Evolutionary conservation across 345 rosid genomes (phyloP).

Genomic region (Noccaea bulbosa): DNA sequence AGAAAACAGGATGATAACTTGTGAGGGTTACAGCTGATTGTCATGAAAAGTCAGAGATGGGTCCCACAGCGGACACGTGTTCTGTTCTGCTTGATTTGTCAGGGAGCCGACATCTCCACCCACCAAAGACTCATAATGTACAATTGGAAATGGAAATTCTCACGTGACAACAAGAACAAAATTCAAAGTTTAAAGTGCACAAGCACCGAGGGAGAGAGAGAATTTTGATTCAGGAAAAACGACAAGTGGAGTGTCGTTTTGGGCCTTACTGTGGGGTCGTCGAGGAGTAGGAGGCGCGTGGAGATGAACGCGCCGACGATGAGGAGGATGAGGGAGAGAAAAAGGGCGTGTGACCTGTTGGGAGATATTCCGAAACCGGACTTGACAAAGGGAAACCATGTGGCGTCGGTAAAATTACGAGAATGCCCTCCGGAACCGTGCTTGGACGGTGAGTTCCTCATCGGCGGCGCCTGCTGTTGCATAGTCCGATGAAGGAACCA

Average conservation of each 20-base stretch:
- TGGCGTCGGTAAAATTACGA: not conserved
- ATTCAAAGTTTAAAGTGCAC: conserved; percentile 10
- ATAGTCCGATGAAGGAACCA: not conserved
- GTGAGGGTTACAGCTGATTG: conserved; percentile 32
- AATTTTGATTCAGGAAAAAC: not conserved
- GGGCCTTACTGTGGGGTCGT: conserved; percentile 54
- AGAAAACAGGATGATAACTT: not conserved
- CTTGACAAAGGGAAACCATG: conserved; percentile 28
- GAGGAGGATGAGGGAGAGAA: conserved; percentile 50
- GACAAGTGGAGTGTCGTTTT: conserved; percentile 23
- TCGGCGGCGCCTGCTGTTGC: conserved; percentile 2
- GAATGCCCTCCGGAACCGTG: conserved; percentile 22
- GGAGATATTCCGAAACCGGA: conserved; percentile 33
- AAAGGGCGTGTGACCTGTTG: conserved; percentile 47
- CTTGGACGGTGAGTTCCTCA: conserved; percentile 44
- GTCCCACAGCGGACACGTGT: conserved; percentile 30
- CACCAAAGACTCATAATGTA: conserved; percentile 17
- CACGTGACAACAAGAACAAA: conserved; percentile 35
- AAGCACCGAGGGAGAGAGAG: not conserved
- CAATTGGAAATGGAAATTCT: conserved; percentile 7
- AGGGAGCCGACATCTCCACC: conserved; percentile 25
- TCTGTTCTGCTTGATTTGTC: not conserved
- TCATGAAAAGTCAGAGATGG: conserved; percentile 3
- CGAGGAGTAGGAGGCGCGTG: conserved; percentile 61
- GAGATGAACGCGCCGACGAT: conserved; percentile 69